Evolutionary conservation across 148 eudicot species (phyloP), one percentile per base, ranked within the genome.

Genomic region (Polygonum maritimum): DNA sequence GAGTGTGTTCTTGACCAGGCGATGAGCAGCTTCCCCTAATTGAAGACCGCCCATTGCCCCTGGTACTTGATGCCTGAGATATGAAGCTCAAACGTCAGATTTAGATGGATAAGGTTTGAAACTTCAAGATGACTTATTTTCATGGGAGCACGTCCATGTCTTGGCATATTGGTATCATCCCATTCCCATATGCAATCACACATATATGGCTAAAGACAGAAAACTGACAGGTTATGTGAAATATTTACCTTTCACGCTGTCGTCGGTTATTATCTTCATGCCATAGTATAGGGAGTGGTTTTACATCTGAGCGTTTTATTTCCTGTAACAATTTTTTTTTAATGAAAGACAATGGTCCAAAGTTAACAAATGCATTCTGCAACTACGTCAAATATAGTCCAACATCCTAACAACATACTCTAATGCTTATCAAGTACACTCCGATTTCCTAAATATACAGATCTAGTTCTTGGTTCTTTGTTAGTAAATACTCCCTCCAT

Each of bases 21-120:
- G 98, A 74, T 91, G 91, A 49, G 98, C 98, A 76, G 99, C 99
- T 85, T 92, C 90, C 55, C 99, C 99, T 80, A 96, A 84, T 78
- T 76, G 84, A 71, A 87, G 89, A 69, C 89, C 94, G 57, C 81
- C 75, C 75, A 88, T 82, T 77, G 90, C 89, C 65, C 94, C 94
- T 31, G 93, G 87, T 58, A 88, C 86, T 79, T 87, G 89, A 75
- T 88, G 89, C 92, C 99, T 95, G 90, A 57, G 78, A 67, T 67
- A 65, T 65, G 9, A 65, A 35, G 71, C 11, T 67, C 71, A 36
- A 15, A 9, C 5, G 15, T 65, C 71, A 65, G 7, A 62, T 36
- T 8, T 62, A 26, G 39, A 55, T 55, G 62, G 33, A 55, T 7
- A 6, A 55, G 10, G 7, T 55, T 21, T 19, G 26, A 21, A 55